phyloP scores from a whole-genome alignment of 1,284 basidiomycete genomes.

The Tylopilus sp. region DNA sequence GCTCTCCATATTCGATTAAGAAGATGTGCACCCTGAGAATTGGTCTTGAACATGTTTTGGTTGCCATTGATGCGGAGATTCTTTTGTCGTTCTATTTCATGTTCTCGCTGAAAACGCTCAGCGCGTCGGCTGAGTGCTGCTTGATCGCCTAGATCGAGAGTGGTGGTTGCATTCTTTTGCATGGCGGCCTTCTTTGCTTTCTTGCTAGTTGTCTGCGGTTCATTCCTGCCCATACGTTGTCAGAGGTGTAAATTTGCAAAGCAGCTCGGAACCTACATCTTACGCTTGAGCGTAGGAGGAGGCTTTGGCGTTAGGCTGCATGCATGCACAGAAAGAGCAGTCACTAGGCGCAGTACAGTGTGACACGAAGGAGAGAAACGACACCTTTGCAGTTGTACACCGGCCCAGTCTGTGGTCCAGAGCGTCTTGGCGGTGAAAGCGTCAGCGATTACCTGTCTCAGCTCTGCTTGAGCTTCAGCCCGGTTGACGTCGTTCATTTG shows the following conservation, averaged over 20 bases:
- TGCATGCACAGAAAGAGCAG: conserved; percentile 8
- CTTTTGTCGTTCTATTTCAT: conserved; percentile 75
- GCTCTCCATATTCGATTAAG: conserved; percentile 45
- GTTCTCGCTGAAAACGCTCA: conserved; percentile 76
- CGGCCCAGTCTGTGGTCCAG: conserved; percentile 86
- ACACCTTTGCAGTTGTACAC: conserved; percentile 76
- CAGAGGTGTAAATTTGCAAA: conserved; percentile 1
- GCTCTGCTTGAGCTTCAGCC: conserved; percentile 71
- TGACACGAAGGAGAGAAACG: conserved; percentile 7
- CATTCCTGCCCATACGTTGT: conserved; percentile 35
- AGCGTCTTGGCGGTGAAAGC: conserved; percentile 75
- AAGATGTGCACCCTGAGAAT: conserved; percentile 50
- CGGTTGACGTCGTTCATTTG: conserved; percentile 77
- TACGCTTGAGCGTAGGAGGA: conserved; percentile 59
- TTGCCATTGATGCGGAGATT: conserved; percentile 27
- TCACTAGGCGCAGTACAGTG: conserved; percentile 22
- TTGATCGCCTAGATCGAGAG: conserved; percentile 59
- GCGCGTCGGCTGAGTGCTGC: conserved; percentile 67
- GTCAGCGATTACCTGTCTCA: conserved; percentile 84
- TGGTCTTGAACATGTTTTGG: conserved; percentile 43
- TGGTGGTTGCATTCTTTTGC: conserved; percentile 41
- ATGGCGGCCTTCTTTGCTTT: conserved; percentile 62
- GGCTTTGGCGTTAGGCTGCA: conserved; percentile 66
- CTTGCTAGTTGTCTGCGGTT: conserved; percentile 47
- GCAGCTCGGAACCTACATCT: conserved; percentile 44